These are phyloP conservation scores for Raphidocelis subcapitata DNA, from an alignment of 139 green algal species.

Conservation along the genomic window DNA sequence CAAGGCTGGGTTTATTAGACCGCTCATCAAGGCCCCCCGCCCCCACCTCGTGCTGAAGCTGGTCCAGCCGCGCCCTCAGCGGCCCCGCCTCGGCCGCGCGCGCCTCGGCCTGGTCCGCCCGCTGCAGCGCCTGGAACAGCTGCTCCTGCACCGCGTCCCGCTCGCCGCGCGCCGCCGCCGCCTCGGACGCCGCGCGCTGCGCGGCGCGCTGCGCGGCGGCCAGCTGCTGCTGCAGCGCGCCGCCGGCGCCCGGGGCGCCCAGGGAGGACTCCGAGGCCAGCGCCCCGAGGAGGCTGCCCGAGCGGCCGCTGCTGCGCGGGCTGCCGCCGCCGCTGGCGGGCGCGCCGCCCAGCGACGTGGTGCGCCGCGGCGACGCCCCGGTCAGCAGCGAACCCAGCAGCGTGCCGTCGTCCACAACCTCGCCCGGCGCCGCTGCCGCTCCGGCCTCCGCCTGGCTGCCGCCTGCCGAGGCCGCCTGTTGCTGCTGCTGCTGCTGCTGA, in stretches of 20 bases:
- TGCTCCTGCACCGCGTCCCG: constrained; percentile 48
- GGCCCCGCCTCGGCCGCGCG: constrained; percentile 23
- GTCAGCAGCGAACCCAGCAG: no score
- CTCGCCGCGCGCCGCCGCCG: constrained; percentile 39
- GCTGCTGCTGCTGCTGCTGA: no score
- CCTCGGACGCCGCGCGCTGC: constrained; percentile 33
- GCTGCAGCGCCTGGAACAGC: constrained; percentile 51
- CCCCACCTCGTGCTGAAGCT: constrained; percentile 25
- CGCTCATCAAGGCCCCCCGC: no score
- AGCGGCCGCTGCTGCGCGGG: not conserved
- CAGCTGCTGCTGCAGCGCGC: not conserved
- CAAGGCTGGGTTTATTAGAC: no score
- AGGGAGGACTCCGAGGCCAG: not conserved
- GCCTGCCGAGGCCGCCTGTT: no score
- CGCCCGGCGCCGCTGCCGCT: no score
- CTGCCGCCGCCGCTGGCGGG: constrained; percentile 1
- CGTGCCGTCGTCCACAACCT: no score
- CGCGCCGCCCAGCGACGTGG: not conserved
- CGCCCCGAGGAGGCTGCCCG: constrained; percentile 13
- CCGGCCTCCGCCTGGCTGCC: no score
- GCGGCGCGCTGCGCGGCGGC: constrained; percentile 22
- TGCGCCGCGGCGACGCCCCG: not conserved
- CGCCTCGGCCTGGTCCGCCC: constrained; percentile 39
- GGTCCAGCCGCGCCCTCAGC: constrained; percentile 24
- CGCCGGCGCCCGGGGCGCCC: not conserved